Conservation (phyloP, 2,329 filamentous ascomycete genomes). For the Leptographium flavum region DNA sequence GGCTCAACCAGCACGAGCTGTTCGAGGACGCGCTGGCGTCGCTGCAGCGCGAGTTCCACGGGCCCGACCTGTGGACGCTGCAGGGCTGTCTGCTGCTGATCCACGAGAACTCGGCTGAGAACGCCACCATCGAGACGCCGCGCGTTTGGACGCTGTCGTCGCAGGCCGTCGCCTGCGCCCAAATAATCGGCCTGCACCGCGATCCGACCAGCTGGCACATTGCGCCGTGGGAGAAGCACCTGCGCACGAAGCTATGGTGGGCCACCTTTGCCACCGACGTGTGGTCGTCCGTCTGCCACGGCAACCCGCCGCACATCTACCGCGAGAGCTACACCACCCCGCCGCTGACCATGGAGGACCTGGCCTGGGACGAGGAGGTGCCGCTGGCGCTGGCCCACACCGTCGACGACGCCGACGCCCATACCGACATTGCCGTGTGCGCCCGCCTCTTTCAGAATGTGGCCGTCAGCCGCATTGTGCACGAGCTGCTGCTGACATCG, state of each 20-base stretch:
- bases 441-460: slow-evolving; percentile 24
- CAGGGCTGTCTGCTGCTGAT: slow-evolving; percentile 31
- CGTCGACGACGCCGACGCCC: not conserved
- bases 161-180: slow-evolving; percentile 28
- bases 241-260: slow-evolving; percentile 32
- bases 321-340: slow-evolving; percentile 25
- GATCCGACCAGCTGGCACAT: slow-evolving; percentile 28
- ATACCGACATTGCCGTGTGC: slow-evolving; percentile 20
- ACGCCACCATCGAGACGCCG: slow-evolving; percentile 31
- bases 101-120: slow-evolving; percentile 28
- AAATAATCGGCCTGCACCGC: slow-evolving; percentile 30
- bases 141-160: slow-evolving; percentile 28
- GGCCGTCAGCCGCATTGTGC: slow-evolving; percentile 17
- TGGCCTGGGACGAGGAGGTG: slow-evolving; percentile 28
- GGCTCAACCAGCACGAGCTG: slow-evolving; percentile 25
- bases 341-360: slow-evolving; percentile 24
- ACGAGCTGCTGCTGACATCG: slow-evolving; percentile 14
- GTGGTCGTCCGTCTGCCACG: slow-evolving; percentile 31
- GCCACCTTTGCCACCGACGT: slow-evolving; percentile 25
- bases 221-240: slow-evolving; percentile 25
- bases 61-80: slow-evolving; percentile 29
- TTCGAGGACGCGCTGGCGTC: slow-evolving; percentile 27
- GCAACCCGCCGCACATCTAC: slow-evolving; percentile 30
- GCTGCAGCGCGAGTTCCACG: slow-evolving; percentile 29
- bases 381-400: slow-evolving; percentile 19